Percentiles rank a stretch among this genome's conserved stretches.
Conservation (phyloP, 441 rosid species). For the Corymbia citriodora region DNA sequence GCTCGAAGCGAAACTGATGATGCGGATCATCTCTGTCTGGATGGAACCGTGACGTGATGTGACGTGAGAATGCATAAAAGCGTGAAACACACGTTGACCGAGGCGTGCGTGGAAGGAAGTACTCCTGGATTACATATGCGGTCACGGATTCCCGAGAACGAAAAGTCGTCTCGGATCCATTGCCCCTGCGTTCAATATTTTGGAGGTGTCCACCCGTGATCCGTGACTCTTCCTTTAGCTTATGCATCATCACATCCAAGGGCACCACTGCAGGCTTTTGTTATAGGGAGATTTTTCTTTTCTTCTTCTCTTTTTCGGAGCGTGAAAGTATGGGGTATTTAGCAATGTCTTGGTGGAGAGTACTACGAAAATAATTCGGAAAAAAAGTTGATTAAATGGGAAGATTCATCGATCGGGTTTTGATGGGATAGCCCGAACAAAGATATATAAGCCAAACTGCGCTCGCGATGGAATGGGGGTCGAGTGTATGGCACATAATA, state of each 20-base stretch:
- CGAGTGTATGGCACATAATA: too few relatives aligned
- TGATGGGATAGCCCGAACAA: not conserved
- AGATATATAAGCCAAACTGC: not conserved
- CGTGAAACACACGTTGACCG: not conserved
- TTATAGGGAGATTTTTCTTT: not conserved
- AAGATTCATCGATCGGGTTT: not conserved
- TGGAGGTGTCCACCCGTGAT: not conserved
- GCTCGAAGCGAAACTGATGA: not conserved
- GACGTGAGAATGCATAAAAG: not conserved
- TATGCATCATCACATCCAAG: not conserved
- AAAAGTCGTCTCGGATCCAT: not conserved
- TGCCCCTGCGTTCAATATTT: not conserved
- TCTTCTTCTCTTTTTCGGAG: not conserved
- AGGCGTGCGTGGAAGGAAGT: not conserved
- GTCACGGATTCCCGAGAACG: not conserved
- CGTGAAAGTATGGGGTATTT: not conserved
- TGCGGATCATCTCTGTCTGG: not conserved
- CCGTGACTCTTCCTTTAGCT: not conserved
- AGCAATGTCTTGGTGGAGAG: not conserved
- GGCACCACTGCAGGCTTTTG: not conserved
- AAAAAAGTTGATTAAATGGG: not conserved
- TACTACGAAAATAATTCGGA: not conserved
- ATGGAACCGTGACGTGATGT: not conserved
- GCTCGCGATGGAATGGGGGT: not conserved
- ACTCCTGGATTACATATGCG: not conserved